phyloP scores from a whole-genome alignment of 176 grass and related monocot species.

The Triticum dicoccoides region DNA sequence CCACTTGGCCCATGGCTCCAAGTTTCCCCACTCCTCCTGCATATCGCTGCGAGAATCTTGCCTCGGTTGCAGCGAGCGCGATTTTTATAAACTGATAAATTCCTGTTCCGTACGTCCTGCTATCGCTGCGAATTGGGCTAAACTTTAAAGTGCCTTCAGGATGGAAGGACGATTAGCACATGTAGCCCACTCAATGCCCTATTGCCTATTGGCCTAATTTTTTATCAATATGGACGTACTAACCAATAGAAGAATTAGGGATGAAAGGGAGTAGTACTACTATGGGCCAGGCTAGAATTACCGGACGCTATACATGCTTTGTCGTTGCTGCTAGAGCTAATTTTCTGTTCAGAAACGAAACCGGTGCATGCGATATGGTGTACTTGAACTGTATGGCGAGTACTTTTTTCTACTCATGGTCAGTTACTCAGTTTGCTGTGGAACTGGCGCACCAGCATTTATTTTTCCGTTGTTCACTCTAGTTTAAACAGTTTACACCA shows the following conservation, averaged over 20 bases:
- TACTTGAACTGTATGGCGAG: background rate
- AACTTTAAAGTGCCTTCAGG: slow-evolving; percentile 20
- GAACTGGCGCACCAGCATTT: background rate
- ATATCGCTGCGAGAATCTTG: slow-evolving; percentile 23
- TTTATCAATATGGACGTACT: background rate
- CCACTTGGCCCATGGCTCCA: background rate
- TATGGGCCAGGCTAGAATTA: background rate
- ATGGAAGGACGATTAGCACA: slow-evolving; percentile 31
- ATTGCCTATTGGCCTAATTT: background rate
- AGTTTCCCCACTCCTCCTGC: background rate
- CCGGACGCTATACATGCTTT: slow-evolving; percentile 1
- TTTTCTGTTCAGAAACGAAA: background rate
- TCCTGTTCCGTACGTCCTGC: background rate
- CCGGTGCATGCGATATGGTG: slow-evolving; percentile 47
- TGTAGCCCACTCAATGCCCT: slow-evolving; percentile 4
- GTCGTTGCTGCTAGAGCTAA: background rate
- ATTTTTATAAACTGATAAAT: background rate
- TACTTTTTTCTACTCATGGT: background rate
- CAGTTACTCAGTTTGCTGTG: background rate
- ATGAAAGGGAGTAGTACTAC: background rate
- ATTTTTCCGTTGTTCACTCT: background rate
- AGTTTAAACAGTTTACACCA: background rate
- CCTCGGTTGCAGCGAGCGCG: background rate
- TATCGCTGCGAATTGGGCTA: background rate
- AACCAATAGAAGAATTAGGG: slow-evolving; percentile 18